Evolutionary conservation across 2,329 filamentous ascomycete species (phyloP), one percentile per base, ranked within the genome.

Genomic region (Pestalotiopsis fici): DNA sequence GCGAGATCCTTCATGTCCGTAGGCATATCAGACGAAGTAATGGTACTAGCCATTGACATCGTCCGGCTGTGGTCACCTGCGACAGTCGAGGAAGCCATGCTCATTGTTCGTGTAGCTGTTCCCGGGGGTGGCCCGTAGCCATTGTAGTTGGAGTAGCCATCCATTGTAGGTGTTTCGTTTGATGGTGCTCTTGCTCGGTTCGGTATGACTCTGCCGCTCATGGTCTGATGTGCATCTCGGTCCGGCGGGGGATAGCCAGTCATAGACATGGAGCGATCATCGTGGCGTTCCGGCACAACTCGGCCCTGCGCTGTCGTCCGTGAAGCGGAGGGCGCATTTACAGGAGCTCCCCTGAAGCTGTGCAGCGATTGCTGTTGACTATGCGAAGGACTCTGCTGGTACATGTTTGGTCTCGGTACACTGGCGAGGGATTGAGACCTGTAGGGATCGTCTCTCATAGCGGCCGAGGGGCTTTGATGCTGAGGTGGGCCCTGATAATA

Each of bases 261-360:
- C 91, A 99, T 91, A 59, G 95, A 97, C 96, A 98, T 98, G 70
- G 96, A 91, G 67, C 96, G 89, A 79, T 98, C 95, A 74, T 97
- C 93, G 69, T 95, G 92, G 65, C 95, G 90, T 77, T 98, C 95
- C 1, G 96, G 96, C 9, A 99, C 94, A 43, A 96, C 86, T 69
- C 96, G 89, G 37, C 96, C 96, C 78, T 98, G 95, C 9, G 95
- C 93, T 2, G 96, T 99, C 61, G 94, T 97, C 69, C 91, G 87
- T 18, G 73, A 74, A 2, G 94, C 90, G 73, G 89, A 87, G 66
- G 87, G 84, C 70, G 82, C 83, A 72, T 90, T 88, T 76, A 93
- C 95, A 35, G 90, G 91, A 68, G 92, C 90, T 72, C 95, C 92
- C 65, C 95, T 91, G 75, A 94, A 94, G 56, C 91, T 88, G 76